phyloP scores from a whole-genome alignment of 2,329 filamentous ascomycete species.

The Rachicladosporium sp. region DNA sequence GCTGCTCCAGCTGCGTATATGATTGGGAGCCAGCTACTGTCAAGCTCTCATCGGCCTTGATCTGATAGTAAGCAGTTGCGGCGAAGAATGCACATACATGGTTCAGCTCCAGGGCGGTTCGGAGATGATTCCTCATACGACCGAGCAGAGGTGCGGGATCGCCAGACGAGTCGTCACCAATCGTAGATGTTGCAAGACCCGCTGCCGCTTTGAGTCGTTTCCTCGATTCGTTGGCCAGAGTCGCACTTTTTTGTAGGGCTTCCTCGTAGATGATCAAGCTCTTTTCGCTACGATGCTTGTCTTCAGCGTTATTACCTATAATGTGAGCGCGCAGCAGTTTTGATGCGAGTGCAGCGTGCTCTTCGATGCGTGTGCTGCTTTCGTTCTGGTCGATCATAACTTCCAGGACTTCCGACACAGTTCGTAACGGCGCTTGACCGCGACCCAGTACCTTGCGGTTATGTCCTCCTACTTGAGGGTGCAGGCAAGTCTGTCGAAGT shows the following conservation, averaged over 20 bases:
- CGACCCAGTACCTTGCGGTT: constrained; percentile 51
- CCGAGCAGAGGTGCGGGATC: constrained; percentile 16
- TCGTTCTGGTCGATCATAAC: constrained; percentile 87
- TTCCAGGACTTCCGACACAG: constrained; percentile 74
- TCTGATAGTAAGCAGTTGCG: constrained; percentile 71
- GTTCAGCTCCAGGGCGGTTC: constrained; percentile 62
- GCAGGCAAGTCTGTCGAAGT: constrained; percentile 70
- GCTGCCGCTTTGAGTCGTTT: constrained; percentile 38
- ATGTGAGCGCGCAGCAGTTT: constrained; percentile 64
- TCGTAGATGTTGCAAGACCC: constrained; percentile 12
- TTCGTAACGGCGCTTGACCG: constrained; percentile 54
- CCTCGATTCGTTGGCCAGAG: constrained; percentile 52
- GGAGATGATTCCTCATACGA: constrained; percentile 47
- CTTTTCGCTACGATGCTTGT: constrained; percentile 41
- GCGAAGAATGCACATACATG: constrained; percentile 78
- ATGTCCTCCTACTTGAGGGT: constrained; percentile 65
- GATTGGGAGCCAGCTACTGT: constrained; percentile 56
- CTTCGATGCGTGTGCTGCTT: constrained; percentile 50
- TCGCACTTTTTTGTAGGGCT: constrained; percentile 27
- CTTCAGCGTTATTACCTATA: constrained; percentile 57
- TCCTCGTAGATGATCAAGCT: constrained; percentile 60
- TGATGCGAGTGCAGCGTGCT: constrained; percentile 50
- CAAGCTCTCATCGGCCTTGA: constrained; percentile 56
- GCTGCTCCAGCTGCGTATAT: constrained; percentile 52
- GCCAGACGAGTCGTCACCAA: constrained; percentile 21